Base-by-base conservation (phyloP, 495 filamentous ascomycete genomes). In the Penicillium antarcticum region DNA sequence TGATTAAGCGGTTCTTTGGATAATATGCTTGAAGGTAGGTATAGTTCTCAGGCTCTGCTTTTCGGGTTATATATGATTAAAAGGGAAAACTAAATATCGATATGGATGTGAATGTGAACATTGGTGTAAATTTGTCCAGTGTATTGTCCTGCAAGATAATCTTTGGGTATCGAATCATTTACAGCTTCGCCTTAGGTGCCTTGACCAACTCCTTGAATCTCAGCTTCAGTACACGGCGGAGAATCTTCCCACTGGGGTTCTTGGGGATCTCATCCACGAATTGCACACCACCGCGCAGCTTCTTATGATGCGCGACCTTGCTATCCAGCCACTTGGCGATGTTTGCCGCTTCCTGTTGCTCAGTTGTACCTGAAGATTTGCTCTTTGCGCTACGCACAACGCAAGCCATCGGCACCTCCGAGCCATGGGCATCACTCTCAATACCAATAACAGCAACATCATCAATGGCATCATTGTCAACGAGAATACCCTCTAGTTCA, bases 371-470 rank as follows among this genome's bases (percentile, higher is more conserved):
- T 2, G 79, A 74, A 13, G 72, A 69, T 31, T 83, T 80, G 62
- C 73, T 76, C 66, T 70, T 66, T 1, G 64, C 66, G 42, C 72
- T 73, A 21, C 73, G 65, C 23, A 94, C 89, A 5, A 95, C 69
- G 62, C 89, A 96, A 11, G 92, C 92, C 38, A 89, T 68, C 0
- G 92, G 92, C 3, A 95, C 83, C 57, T 97, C 92, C 0, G 86
- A 88, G 1, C 85, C 87, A 43, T 85, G 79, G 1, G 76, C 74
- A 11, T 81, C 70, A 61, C 86, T 80, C 51, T 89, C 80, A n/a
- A 95, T 72, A 0, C 91, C 89, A 42, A 94, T 83, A 2, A 97
- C 91, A 13, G 89, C 91, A 1, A 84, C 88, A 62, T 97, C 92
- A 16, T 84, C 79, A 31, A 97, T 75, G n/a, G 84, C 77, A 19